Evolutionary conservation across 345 rosid genomes (phyloP).

Genomic region (Camelina laxa): DNA sequence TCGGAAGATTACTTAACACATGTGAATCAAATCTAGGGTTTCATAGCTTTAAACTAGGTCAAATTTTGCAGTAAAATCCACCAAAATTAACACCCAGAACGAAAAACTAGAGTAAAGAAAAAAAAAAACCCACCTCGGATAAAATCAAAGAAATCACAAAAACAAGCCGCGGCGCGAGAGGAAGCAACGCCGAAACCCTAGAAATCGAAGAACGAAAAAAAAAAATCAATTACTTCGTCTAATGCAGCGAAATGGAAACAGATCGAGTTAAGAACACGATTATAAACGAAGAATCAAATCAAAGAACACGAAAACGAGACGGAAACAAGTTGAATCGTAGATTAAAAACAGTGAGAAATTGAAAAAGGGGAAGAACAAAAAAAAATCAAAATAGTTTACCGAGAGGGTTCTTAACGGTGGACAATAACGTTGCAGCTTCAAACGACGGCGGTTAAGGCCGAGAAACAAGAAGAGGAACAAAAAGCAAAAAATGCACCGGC

Average conservation of each 20-base stretch:
- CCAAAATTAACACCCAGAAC: slow-evolving; percentile 21
- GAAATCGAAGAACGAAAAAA: slow-evolving; percentile 5
- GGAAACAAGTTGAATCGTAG: slow-evolving; percentile 27
- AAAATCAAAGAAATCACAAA: slow-evolving; percentile 4
- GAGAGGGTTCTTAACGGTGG: not conserved
- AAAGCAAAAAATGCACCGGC: not conserved
- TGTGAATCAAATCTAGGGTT: slow-evolving; percentile 32
- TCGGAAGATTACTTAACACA: not conserved
- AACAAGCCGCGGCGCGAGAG: not conserved
- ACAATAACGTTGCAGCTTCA: not conserved
- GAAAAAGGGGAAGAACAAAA: slow-evolving; percentile 28
- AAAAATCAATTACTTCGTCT: not conserved
- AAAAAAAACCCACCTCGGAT: slow-evolving; percentile 17
- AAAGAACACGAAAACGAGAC: slow-evolving; percentile 15
- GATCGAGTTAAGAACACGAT: slow-evolving; percentile 21
- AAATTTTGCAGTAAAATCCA: not conserved
- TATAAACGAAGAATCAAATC: not conserved
- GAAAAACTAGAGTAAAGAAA: not conserved
- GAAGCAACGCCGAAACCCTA: slow-evolving; percentile 39
- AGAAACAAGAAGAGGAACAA: not conserved
- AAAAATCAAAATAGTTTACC: slow-evolving; percentile 20
- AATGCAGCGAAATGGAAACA: slow-evolving; percentile 11
- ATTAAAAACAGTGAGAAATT: slow-evolving; percentile 32
- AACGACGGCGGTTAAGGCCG: slow-evolving; percentile 4
- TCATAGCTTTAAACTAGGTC: slow-evolving; percentile 13